A percentile compares a stretch with the other conserved stretches of the same genome.
These are phyloP conservation scores for Lactifluus piperatus DNA, from an alignment of 768 basidiomycete species.

Conservation along the genomic window DNA sequence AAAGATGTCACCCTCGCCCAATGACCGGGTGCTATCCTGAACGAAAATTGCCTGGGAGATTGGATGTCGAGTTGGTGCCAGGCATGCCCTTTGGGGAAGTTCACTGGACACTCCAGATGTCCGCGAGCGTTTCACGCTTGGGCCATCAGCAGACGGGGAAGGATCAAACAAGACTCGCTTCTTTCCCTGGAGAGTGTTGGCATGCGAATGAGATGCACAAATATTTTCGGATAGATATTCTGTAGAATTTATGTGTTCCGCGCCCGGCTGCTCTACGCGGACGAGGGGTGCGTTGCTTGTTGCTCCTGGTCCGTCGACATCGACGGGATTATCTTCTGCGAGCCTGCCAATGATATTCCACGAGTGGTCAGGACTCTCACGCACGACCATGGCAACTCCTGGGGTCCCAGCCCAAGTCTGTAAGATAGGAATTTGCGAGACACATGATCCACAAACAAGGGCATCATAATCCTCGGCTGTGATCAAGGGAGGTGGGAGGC, in stretches of 20 bases:
- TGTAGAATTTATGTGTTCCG: neutral
- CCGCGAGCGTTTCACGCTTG: slow-evolving; percentile 37
- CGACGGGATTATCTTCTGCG: slow-evolving; percentile 22
- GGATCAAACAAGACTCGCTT: slow-evolving; percentile 38
- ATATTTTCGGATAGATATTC: neutral
- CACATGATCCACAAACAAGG: slow-evolving; percentile 66
- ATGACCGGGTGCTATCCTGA: slow-evolving; percentile 21
- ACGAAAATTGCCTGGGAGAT: slow-evolving; percentile 40
- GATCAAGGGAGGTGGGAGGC: slow-evolving; percentile 59
- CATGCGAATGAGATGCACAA: neutral
- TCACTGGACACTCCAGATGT: slow-evolving; percentile 33
- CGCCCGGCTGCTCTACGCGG: neutral
- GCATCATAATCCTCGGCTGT: slow-evolving; percentile 63
- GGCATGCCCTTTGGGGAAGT: slow-evolving; percentile 31
- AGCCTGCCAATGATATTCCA: slow-evolving; percentile 44
- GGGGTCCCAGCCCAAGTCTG: slow-evolving; percentile 57
- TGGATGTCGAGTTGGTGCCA: slow-evolving; percentile 44
- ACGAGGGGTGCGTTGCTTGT: neutral
- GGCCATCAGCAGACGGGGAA: slow-evolving; percentile 26
- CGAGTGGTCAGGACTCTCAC: slow-evolving; percentile 34
- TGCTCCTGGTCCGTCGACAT: slow-evolving; percentile 1
- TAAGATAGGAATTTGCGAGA: slow-evolving; percentile 43
- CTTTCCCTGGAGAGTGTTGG: slow-evolving; percentile 15
- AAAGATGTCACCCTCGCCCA: slow-evolving; percentile 68
- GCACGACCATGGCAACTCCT: slow-evolving; percentile 59